Base-by-base conservation (phyloP, 2,329 filamentous ascomycete genomes). In the Fusarium mexicanum region DNA sequence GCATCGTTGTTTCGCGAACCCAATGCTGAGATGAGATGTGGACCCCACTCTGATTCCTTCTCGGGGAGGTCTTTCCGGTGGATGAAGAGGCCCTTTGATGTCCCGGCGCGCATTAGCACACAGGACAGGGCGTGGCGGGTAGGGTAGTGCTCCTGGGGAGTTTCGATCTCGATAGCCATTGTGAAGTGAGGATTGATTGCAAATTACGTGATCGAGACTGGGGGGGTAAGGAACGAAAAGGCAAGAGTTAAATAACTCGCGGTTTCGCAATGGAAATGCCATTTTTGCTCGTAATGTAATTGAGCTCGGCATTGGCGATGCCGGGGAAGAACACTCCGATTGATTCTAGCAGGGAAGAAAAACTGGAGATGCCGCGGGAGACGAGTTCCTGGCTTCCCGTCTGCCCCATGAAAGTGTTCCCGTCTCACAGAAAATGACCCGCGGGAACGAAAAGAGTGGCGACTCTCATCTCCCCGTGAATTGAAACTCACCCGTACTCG, bases 61-160 rank as follows among this genome's bases (percentile, higher is more conserved):
- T 66, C 40, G 1, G 90, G 90, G 1, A 92, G 85, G 74, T 91
- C 81, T 31, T 83, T 80, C 22, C 85, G 80, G 44, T 90, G 86
- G 73, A 92, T 85, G 68, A 92, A 87, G 8, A 92, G 83, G 20
- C 88, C 90, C 66, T 90, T 88, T 8, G 90, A 91, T 11, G 90
- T 92, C 9, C 91, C 90, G 29, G 89, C 89, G 31, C 90, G 86
- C 81, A 91, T 91, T 74, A 91, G 90, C 24, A 88, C 85, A 16
- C 89, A 89, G 8, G 84, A 84, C 5, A 88, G 71, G 16, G 71
- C 66, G 37, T 76, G 72, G 11, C 78, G 74, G 8, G 51, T 70
- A 6, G 57, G 64, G 6, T 37, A 69, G 22, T 17, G 64, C 1
- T 46, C 55, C 24, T 55, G 40, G 6, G n/a, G 48, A 13, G 53